phyloP scores from a whole-genome alignment of 495 filamentous ascomycete genomes.

The Cetradonia linearis region DNA sequence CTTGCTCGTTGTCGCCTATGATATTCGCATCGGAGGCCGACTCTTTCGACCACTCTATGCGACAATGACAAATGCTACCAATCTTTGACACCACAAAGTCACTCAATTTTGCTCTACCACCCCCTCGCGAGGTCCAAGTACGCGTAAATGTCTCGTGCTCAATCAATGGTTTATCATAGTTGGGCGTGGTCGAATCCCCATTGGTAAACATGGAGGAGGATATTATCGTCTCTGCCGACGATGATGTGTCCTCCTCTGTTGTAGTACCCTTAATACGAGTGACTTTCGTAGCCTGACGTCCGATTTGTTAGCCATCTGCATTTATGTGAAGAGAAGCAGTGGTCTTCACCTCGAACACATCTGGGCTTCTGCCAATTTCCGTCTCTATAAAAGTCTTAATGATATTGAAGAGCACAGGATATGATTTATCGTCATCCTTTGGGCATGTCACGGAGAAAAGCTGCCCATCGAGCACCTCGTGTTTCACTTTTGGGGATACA shows the following conservation, averaged over 20 bases:
- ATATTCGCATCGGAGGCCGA: slow-evolving; percentile 5
- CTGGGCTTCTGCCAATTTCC: neutral
- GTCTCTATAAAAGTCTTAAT: neutral
- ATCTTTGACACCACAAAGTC: neutral
- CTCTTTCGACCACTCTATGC: slow-evolving; percentile 3
- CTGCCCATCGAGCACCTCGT: slow-evolving; percentile 3
- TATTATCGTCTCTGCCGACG: neutral
- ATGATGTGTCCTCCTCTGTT: neutral
- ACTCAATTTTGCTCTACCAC: neutral
- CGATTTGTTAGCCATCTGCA: neutral
- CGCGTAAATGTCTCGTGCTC: slow-evolving; percentile 13
- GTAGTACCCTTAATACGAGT: neutral
- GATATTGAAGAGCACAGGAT: neutral
- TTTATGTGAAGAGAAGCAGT: neutral
- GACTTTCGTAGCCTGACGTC: neutral
- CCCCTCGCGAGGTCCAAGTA: slow-evolving; percentile 5
- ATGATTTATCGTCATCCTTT: slow-evolving; percentile 1
- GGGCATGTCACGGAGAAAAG: neutral
- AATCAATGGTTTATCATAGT: neutral
- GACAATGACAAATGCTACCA: slow-evolving; percentile 9
- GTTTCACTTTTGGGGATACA: neutral
- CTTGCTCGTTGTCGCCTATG: slow-evolving; percentile 17
- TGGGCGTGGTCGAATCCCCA: neutral
- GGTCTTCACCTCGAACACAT: neutral
- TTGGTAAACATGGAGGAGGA: neutral